Conservation (phyloP, 2,329 filamentous ascomycete species). For the Verticillium isaacii region DNA sequence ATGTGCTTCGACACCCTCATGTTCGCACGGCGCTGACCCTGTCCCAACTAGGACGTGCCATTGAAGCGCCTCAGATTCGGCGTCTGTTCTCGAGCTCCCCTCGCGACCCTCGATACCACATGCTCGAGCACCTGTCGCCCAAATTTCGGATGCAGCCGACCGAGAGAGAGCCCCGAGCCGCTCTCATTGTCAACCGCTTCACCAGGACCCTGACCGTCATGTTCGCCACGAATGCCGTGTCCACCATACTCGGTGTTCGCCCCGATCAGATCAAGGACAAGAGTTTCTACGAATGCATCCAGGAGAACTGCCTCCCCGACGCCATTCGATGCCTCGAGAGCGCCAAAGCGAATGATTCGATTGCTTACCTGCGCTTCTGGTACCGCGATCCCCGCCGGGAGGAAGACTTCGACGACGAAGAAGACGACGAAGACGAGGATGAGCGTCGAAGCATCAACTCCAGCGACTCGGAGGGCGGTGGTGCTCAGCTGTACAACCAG, state of each 20-base stretch:
- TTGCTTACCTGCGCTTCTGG: conserved; percentile 83
- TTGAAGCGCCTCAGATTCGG: conserved; percentile 73
- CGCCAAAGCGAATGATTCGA: conserved; percentile 86
- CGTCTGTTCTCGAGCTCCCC: conserved; percentile 78
- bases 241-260: conserved; percentile 68
- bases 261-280: conserved; percentile 66
- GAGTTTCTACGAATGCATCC: conserved; percentile 85
- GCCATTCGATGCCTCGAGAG: conserved; percentile 76
- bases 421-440: conserved; percentile 36
- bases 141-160: conserved; percentile 66
- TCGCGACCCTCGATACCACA: conserved; percentile 80
- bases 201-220: conserved; percentile 78
- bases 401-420: conserved; percentile 40
- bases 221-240: conserved; percentile 76
- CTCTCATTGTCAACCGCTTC: conserved; percentile 81
- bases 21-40: conserved; percentile 1
- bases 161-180: conserved; percentile 74
- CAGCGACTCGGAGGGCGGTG: conserved; percentile 38
- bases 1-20: conserved; percentile 31
- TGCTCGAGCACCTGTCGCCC: conserved; percentile 78
- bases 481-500: conserved; percentile 35
- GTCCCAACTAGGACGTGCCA: conserved; percentile 58
- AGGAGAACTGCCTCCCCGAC: conserved; percentile 69
- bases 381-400: conserved; percentile 68
- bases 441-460: conserved; percentile 29